phyloP scores from a whole-genome alignment of 2,329 filamentous ascomycete species.

The Talaromyces islandicus region DNA sequence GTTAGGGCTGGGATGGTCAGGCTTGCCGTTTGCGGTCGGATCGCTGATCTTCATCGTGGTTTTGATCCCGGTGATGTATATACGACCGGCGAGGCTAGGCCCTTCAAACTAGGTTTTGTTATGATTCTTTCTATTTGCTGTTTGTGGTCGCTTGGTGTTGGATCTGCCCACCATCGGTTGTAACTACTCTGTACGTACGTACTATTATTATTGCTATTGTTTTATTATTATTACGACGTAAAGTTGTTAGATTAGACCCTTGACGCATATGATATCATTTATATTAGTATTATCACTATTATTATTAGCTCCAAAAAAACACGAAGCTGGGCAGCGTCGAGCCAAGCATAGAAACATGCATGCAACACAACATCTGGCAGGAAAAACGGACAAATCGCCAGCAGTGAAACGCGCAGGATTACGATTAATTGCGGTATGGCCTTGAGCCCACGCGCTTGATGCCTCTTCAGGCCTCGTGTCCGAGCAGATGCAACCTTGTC shows the following conservation, averaged over 20 bases:
- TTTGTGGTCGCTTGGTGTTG: not conserved
- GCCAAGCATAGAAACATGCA: not conserved
- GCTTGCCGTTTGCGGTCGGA: slow-evolving; percentile 22
- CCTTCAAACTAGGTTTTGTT: not conserved
- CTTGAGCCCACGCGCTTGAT: not conserved
- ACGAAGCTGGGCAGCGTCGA: not conserved
- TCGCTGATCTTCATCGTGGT: slow-evolving; percentile 10
- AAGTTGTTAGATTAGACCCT: not conserved
- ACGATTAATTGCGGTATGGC: not conserved
- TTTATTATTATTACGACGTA: not conserved
- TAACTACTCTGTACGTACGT: no score
- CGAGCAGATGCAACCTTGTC: not conserved
- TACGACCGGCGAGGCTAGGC: not conserved
- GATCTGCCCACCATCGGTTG: no score
- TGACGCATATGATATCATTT: not conserved
- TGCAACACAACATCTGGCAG: not conserved
- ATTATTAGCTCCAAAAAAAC: not conserved
- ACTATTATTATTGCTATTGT: no score
- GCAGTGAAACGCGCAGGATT: not conserved
- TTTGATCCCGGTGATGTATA: slow-evolving; percentile 1
- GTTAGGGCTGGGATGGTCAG: slow-evolving; percentile 20
- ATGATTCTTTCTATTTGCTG: not conserved
- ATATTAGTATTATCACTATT: no score
- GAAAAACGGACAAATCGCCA: not conserved
- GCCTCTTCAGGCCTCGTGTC: not conserved